Percentiles rank a stretch among this genome's conserved stretches.
Conservation (phyloP, 768 basidiomycete species). For the Fomitopsis pulvina region DNA sequence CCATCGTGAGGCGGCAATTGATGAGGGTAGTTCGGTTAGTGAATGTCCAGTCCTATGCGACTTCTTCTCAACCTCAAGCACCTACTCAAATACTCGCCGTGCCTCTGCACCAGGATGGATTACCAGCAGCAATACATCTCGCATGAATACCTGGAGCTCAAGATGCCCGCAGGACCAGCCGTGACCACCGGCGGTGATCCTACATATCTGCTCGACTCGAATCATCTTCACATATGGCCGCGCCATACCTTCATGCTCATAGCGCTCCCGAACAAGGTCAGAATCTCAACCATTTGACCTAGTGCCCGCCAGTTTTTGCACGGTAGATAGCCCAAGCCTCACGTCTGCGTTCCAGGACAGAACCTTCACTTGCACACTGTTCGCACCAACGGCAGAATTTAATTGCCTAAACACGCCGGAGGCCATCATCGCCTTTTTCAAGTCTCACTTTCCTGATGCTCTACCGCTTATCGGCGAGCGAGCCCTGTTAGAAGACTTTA, state of each 20-base stretch:
- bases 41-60: slow-evolving; percentile 22
- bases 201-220: slow-evolving; percentile 82
- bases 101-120: slow-evolving; percentile 64
- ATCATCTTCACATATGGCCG: slow-evolving; percentile 99
- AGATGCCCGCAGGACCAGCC: slow-evolving; percentile 76
- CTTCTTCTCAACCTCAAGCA: slow-evolving; percentile 10
- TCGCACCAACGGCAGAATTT: slow-evolving; percentile 76
- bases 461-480: slow-evolving; percentile 78
- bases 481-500: slow-evolving; percentile 69
- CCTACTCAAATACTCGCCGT: slow-evolving; percentile 4
- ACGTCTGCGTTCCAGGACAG: slow-evolving; percentile 58
- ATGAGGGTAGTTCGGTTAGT: slow-evolving; percentile 89
- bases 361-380: slow-evolving; percentile 95
- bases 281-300: slow-evolving; percentile 21
- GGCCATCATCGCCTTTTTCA: slow-evolving; percentile 68
- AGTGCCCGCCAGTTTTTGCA: slow-evolving; percentile 18
- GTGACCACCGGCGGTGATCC: slow-evolving; percentile 49
- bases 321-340: slow-evolving; percentile 10
- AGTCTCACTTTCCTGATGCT: slow-evolving; percentile 83
- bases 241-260: slow-evolving; percentile 99
- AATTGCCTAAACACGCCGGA: slow-evolving; percentile 58
- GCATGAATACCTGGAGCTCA: slow-evolving; percentile 94
- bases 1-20: slow-evolving; percentile 85
- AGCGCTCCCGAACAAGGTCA: slow-evolving; percentile 93
- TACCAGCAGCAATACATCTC: slow-evolving; percentile 93